phyloP scores from a whole-genome alignment of 2,329 filamentous ascomycete genomes.

The Neonectria neomacrospora region DNA sequence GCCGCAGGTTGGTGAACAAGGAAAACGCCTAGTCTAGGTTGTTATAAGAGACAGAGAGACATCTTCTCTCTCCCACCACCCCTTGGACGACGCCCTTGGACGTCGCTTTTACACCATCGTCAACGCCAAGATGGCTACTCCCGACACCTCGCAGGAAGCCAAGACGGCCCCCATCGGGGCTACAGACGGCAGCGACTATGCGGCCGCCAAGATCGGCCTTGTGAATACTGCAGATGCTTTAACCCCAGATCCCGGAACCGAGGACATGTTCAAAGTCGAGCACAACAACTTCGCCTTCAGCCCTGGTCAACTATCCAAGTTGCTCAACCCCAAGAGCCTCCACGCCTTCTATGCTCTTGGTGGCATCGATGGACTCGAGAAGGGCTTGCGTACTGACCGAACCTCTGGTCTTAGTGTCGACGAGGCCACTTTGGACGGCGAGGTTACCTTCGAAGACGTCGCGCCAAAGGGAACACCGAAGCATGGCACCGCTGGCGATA shows the following conservation, averaged over 20 bases:
- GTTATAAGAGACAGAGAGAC: background rate
- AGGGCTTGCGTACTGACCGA: slow-evolving; percentile 74
- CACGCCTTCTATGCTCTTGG: slow-evolving; percentile 80
- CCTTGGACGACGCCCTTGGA: background rate
- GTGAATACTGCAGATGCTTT: slow-evolving; percentile 47
- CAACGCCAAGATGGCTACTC: slow-evolving; percentile 34
- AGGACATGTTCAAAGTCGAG: slow-evolving; percentile 76
- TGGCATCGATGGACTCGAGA: slow-evolving; percentile 77
- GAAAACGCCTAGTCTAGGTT: background rate
- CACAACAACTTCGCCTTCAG: slow-evolving; percentile 88
- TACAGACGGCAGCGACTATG: slow-evolving; percentile 14
- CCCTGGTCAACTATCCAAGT: slow-evolving; percentile 81
- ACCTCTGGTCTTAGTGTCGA: slow-evolving; percentile 75
- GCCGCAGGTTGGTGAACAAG: background rate
- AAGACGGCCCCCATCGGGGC: slow-evolving; percentile 23
- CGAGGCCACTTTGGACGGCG: slow-evolving; percentile 71
- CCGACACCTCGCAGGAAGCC: slow-evolving; percentile 29
- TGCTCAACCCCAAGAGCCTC: slow-evolving; percentile 83
- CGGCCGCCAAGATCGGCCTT: slow-evolving; percentile 25
- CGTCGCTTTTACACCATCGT: slow-evolving; percentile 17
- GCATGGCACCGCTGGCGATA: slow-evolving; percentile 49
- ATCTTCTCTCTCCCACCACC: background rate
- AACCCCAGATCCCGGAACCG: slow-evolving; percentile 72
- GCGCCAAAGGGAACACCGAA: slow-evolving; percentile 50
- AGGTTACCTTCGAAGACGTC: slow-evolving; percentile 74